phyloP scores from a whole-genome alignment of 2,329 filamentous ascomycete genomes.

The Arachnopeziza araneosa region DNA sequence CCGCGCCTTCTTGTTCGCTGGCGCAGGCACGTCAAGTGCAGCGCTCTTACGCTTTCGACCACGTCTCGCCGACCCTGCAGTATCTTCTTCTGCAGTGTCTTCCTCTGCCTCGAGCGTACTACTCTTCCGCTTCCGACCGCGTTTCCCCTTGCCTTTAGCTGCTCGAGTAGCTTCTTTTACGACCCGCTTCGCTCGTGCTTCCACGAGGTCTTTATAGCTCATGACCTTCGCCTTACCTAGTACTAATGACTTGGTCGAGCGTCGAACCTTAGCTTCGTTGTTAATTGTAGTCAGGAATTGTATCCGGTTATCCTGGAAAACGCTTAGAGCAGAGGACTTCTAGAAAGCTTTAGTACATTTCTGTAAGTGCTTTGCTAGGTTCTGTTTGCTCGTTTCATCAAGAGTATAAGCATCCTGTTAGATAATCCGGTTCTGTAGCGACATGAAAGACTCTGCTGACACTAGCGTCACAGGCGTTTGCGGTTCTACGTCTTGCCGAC shows the following conservation, averaged over 20 bases:
- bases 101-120: constrained; percentile 6
- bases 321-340: constrained; percentile 14
- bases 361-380: constrained; percentile 19
- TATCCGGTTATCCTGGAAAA: constrained; percentile 26
- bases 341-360: constrained; percentile 8
- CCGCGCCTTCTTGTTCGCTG: constrained; percentile 5
- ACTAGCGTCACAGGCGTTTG: constrained; percentile 27
- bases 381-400: constrained; percentile 12
- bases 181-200: constrained; percentile 6
- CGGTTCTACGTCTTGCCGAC: constrained; percentile 9
- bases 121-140: constrained; percentile 11
- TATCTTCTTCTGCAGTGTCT: constrained; percentile 5
- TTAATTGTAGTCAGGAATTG: constrained; percentile 21
- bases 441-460: constrained; percentile 13
- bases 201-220: constrained; percentile 4
- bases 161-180: constrained; percentile 2
- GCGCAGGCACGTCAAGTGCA: constrained; percentile 3
- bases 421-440: constrained; percentile 21
- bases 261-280: constrained; percentile 12
- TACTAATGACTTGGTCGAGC: constrained; percentile 8
- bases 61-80: constrained; percentile 4
- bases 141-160: constrained; percentile 5
- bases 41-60: constrained; percentile 11
- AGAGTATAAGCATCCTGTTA: constrained; percentile 19
- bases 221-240: constrained; percentile 16